These are phyloP conservation scores for Podochytrium sp. DNA, from an alignment of 192 early-diverging fungal genomes.

Conservation along the genomic window DNA sequence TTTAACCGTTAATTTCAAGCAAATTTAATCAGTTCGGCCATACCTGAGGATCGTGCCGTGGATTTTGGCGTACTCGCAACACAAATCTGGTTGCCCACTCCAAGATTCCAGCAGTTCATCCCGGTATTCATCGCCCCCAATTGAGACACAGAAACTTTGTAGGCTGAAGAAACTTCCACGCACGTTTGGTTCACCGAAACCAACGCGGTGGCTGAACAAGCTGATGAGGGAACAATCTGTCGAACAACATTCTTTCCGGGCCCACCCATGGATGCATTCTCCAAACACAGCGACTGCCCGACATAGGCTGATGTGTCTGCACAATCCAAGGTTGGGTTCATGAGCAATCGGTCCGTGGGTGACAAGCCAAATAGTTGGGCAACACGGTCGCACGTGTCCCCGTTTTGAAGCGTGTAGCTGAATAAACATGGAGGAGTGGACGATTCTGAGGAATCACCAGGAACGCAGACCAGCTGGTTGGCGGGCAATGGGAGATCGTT, in stretches of 20 bases:
- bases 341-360: neutral
- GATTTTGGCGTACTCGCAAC: neutral
- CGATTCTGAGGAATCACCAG: no score
- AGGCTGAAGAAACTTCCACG: neutral
- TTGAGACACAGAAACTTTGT: neutral
- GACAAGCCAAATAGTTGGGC: neutral
- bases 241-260: neutral
- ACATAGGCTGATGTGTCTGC: neutral
- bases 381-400: neutral
- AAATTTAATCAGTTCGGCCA: no score
- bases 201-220: neutral
- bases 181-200: neutral
- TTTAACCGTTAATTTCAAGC: no score
- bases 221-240: neutral
- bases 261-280: neutral
- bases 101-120: neutral
- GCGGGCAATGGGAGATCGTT: neutral
- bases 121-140: neutral
- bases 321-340: neutral
- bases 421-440: no score
- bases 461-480: neutral
- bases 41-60: neutral
- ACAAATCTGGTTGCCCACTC: neutral
- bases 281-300: neutral
- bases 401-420: neutral